Percentiles rank a stretch among this genome's conserved stretches.
Conservation (phyloP, 495 filamentous ascomycete genomes). For the Diplogelasinospora grovesii region DNA sequence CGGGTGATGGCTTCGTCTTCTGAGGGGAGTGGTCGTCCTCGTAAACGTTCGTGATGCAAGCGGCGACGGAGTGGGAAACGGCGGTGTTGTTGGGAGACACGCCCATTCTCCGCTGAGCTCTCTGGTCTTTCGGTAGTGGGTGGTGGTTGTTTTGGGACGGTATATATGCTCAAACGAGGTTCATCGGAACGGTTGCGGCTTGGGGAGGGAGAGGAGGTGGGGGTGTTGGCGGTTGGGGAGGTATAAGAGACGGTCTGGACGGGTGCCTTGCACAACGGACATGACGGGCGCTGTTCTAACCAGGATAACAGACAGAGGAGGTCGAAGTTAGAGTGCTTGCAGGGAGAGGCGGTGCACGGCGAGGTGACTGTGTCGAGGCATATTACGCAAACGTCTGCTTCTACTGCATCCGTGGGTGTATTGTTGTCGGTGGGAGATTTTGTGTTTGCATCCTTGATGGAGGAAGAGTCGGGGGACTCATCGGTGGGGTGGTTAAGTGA, state of each 20-base stretch:
- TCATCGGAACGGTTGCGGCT: no score
- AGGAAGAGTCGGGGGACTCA: not conserved
- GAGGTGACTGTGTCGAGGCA: slow-evolving; percentile 74
- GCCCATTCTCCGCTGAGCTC: no score
- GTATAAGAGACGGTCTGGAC: slow-evolving; percentile 67
- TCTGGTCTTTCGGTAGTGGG: no score
- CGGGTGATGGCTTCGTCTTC: slow-evolving; percentile 54
- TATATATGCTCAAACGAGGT: slow-evolving; percentile 39
- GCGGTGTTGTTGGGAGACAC: no score
- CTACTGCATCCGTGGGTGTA: slow-evolving; percentile 2
- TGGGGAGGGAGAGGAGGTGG: no score
- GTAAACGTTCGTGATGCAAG: no score
- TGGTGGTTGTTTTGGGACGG: slow-evolving; percentile 32
- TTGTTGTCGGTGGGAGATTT: not conserved
- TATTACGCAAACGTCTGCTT: slow-evolving; percentile 51
- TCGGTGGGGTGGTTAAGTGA: slow-evolving; percentile 8
- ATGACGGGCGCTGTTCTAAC: slow-evolving; percentile 65
- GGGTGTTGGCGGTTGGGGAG: no score
- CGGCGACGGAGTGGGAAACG: no score
- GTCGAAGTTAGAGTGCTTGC: slow-evolving; percentile 75
- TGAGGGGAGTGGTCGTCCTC: slow-evolving; percentile 13
- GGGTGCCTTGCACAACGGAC: slow-evolving; percentile 71
- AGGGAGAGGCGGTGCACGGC: slow-evolving; percentile 62
- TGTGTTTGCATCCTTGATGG: no score
- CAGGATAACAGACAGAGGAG: slow-evolving; percentile 79